A percentile compares a stretch with the other conserved stretches of the same genome.
Conservation (phyloP, 192 early-diverging fungal genomes). For the Entomortierella chlamydospora region DNA sequence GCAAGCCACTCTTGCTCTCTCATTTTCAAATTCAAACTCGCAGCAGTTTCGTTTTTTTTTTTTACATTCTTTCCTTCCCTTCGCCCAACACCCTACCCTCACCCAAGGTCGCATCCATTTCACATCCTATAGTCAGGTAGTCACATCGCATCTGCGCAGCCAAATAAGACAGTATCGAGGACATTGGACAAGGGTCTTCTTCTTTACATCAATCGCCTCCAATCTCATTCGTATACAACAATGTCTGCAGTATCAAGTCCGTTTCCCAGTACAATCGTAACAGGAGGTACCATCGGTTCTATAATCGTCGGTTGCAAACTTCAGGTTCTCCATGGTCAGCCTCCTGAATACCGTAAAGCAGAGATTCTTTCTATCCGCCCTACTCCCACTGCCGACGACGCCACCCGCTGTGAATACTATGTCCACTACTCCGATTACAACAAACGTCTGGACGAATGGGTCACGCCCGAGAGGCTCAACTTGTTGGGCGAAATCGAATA, state of each 20-base stretch:
- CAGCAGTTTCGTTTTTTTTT: no score
- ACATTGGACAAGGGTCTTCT: neutral
- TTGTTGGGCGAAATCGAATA: slow-evolving; percentile 76
- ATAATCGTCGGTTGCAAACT: slow-evolving; percentile 48
- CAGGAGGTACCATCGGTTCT: slow-evolving; percentile 47
- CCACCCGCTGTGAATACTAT: slow-evolving; percentile 81
- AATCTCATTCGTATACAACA: neutral
- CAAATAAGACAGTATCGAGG: no score
- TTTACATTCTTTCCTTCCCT: no score
- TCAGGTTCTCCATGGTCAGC: slow-evolving; percentile 43
- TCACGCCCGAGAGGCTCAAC: slow-evolving; percentile 71
- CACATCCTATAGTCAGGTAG: neutral
- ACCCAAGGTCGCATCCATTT: neutral
- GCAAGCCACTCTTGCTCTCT: neutral
- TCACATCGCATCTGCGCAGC: no score
- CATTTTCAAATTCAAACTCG: no score
- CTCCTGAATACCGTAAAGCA: slow-evolving; percentile 77
- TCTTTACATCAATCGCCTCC: neutral
- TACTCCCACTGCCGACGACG: slow-evolving; percentile 49
- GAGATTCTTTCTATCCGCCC: slow-evolving; percentile 87
- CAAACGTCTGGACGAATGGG: slow-evolving; percentile 99
- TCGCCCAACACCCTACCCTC: no score
- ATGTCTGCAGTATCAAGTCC: slow-evolving; percentile 50
- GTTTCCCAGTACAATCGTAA: slow-evolving; percentile 41
- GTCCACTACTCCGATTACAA: slow-evolving; percentile 98